phyloP scores from a whole-genome alignment of 345 rosid species.

The Populus alba region DNA sequence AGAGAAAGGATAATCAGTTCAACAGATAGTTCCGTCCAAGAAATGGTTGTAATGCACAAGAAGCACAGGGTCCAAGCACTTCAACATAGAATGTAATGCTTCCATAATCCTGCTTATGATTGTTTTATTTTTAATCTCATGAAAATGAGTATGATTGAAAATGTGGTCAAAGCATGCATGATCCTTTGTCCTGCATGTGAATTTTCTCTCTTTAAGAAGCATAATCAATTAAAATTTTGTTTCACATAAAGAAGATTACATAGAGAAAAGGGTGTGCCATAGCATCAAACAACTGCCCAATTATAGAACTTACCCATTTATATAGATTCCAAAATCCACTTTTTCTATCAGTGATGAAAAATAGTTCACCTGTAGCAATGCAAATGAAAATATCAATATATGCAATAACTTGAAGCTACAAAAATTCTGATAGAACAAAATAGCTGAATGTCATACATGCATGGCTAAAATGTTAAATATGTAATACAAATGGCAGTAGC shows the following conservation, averaged over 20 bases:
- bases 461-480: not conserved
- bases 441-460: not conserved
- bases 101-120: not conserved
- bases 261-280: too few species aligned
- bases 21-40: not conserved
- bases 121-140: not conserved
- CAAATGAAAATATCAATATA: slow-evolving; percentile 7
- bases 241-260: not conserved
- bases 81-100: not conserved
- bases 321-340: slow-evolving; percentile 91
- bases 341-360: slow-evolving; percentile 70
- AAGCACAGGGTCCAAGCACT: not conserved
- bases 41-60: not conserved
- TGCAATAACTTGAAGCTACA: not conserved
- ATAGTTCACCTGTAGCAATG: slow-evolving; percentile 77
- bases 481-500: not conserved
- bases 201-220: not conserved
- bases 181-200: not conserved
- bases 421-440: not conserved
- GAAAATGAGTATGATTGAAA: too few species aligned
- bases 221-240: not conserved
- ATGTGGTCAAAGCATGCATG: not conserved
- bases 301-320: slow-evolving; percentile 68
- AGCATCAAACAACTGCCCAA: too few species aligned
- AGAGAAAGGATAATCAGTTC: slow-evolving; percentile 1